A percentile compares a stretch with the other conserved stretches of the same genome.
These are phyloP conservation scores for Xylaria sp. DNA, from an alignment of 2,329 filamentous ascomycete species.

Conservation along the genomic window DNA sequence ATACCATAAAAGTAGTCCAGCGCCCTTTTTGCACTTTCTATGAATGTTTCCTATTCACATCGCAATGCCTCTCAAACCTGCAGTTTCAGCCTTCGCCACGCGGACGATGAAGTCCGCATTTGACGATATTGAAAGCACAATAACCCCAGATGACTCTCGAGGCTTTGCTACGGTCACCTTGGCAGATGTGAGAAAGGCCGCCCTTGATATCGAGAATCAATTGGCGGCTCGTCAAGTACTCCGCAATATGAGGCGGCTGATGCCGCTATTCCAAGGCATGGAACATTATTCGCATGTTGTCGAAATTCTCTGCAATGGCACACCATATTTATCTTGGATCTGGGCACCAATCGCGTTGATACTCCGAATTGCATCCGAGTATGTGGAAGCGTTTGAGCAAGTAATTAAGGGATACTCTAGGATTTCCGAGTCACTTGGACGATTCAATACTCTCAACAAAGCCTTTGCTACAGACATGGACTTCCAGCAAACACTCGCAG, in stretches of 20 bases:
- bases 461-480: constrained; percentile 47
- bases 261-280: constrained; percentile 51
- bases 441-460: constrained; percentile 52
- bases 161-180: too few species aligned
- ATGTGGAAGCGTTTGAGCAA: constrained; percentile 49
- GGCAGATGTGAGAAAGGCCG: too few species aligned
- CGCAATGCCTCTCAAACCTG: too few species aligned
- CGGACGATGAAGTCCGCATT: too few species aligned
- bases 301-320: constrained; percentile 53
- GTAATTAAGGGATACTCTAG: constrained; percentile 50
- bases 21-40: too few species aligned
- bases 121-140: too few species aligned
- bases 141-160: too few species aligned
- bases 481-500: constrained; percentile 54
- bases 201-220: too few species aligned
- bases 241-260: constrained; percentile 51
- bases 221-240: too few species aligned
- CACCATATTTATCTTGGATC: constrained; percentile 52
- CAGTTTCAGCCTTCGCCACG: too few species aligned
- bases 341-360: constrained; percentile 50
- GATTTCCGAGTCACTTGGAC: constrained; percentile 53
- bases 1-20: too few species aligned
- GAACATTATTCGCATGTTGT: constrained; percentile 51
- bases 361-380: constrained; percentile 41
- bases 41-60: too few species aligned